Evolutionary conservation across 768 basidiomycete genomes (phyloP), one percentile per base, ranked within the genome.

Genomic region (Phanerochaete sordida): DNA sequence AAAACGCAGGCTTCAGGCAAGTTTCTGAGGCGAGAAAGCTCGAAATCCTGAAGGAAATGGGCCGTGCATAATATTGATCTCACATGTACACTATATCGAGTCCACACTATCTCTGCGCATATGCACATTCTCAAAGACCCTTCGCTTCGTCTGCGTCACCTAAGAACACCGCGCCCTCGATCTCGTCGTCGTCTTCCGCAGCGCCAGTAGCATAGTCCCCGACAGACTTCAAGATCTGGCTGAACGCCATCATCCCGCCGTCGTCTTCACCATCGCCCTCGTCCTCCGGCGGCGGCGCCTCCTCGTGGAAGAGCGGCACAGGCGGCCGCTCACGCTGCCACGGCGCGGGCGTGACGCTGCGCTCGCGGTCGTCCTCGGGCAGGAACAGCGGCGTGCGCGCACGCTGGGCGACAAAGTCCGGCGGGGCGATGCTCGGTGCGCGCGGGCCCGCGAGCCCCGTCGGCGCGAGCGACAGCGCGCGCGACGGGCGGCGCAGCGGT

Each of bases 121-220:
- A 16, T 27, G 28, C 28, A 43, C 45, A 45, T 44, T 33, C 23
- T 68, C 55, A 84, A 61, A 88, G 69, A 65, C 87, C 87, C 68
- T 78, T 81, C 30, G 76, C 74, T 74, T 93, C 91, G 66, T 93
- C 91, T 33, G 91, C 92, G 71, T 94, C 91, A 12, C 87, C 91
- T 62, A 91, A 89, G 44, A 92, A 83, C 43, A 85, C 80, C 13
- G 81, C 82, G 37, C 84, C 86, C 59, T 91, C 90, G 66, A 88
- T 81, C 45, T 88, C 90, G 45, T 91, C 89, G 28, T 89, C 89
- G 56, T 91, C 89, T 24, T 87, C 84, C 11, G 76, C 79, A n/a
- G 79, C 80, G 1, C 82, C 83, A n/a, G 81, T 77, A 56, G 81
- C 77, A 62, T 79, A 75, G 47, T 84, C 82, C 16, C 84, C 84